Evolutionary conservation across 2,329 filamentous ascomycete genomes (phyloP).

Genomic region (Paraphoma chrysanthemicola): DNA sequence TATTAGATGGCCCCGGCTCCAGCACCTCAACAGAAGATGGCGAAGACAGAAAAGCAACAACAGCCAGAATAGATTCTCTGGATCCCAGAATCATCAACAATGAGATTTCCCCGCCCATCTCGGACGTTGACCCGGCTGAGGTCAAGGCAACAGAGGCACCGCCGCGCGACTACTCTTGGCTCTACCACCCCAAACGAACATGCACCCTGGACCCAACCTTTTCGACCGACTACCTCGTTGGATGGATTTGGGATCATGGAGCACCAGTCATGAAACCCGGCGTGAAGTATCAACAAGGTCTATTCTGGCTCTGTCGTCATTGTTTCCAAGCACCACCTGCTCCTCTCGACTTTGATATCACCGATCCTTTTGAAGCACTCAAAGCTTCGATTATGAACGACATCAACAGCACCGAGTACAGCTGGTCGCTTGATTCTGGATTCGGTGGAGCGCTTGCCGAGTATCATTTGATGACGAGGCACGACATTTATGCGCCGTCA

Average conservation of each 20-base stretch:
- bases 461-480: not conserved
- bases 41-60: not conserved
- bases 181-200: not conserved
- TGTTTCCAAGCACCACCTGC: not conserved
- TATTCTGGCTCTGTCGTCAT: constrained; percentile 1
- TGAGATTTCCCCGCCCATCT: not conserved
- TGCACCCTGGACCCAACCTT: not conserved
- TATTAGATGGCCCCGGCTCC: not conserved
- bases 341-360: not conserved
- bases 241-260: not conserved
- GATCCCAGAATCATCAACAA: not conserved
- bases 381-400: not conserved
- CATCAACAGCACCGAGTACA: not conserved
- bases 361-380: not conserved
- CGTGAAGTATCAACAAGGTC: not conserved
- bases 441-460: not conserved
- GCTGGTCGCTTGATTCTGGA: not conserved
- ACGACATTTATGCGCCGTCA: not conserved
- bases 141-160: not conserved
- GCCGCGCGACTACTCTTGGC: not conserved
- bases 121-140: not conserved
- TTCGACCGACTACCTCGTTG: not conserved
- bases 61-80: not conserved
- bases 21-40: not conserved
- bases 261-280: not conserved